These are phyloP conservation scores for Thymus mandschuricus DNA, from an alignment of 257 asterid genomes.

Conservation along the genomic window DNA sequence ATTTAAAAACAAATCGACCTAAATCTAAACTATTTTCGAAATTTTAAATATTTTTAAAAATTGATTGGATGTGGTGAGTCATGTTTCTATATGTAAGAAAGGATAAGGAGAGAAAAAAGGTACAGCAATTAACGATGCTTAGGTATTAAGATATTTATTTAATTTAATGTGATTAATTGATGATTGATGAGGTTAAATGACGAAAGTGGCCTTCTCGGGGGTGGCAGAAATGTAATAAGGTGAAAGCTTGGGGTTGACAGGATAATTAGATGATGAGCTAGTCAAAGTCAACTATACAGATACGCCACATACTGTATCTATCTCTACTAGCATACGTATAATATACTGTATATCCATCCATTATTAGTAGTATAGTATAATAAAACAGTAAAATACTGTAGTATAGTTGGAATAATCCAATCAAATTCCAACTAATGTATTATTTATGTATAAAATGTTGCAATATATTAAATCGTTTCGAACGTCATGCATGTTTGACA, in stretches of 20 bases:
- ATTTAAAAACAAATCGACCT: background rate
- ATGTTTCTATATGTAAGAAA: background rate
- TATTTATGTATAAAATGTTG: too few species aligned
- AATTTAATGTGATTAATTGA: background rate
- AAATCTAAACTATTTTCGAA: background rate
- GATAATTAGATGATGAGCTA: background rate
- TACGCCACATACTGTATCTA: too few species aligned
- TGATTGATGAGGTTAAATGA: constrained; percentile 12
- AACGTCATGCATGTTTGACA: too few species aligned
- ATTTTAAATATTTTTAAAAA: background rate
- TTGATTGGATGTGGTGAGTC: background rate
- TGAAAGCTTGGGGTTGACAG: background rate
- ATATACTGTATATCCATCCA: too few species aligned
- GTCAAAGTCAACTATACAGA: background rate
- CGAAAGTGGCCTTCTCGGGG: constrained; percentile 22
- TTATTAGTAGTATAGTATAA: too few species aligned
- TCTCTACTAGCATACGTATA: too few species aligned
- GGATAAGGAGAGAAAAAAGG: background rate
- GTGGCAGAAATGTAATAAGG: background rate
- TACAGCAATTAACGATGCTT: background rate
- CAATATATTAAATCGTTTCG: too few species aligned
- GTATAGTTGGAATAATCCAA: too few species aligned
- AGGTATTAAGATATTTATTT: constrained; percentile 3
- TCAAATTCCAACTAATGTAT: too few species aligned
- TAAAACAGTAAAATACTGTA: too few species aligned